Base-by-base conservation (phyloP, 1,139 yeast genomes). In the Geotrichum australiense region DNA sequence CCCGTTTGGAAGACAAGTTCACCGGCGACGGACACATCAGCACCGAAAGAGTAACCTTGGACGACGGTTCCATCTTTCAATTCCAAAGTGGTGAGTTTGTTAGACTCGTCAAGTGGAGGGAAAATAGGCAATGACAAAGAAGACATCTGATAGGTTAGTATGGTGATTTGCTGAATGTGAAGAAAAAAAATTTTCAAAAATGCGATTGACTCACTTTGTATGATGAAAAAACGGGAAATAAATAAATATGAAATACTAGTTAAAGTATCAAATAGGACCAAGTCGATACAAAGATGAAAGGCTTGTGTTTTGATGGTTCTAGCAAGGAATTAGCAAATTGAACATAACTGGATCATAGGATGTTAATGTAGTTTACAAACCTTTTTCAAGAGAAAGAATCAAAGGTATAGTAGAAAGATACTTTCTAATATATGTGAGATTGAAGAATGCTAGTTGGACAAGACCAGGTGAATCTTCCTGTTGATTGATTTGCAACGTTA, bases 1-100 rank as follows among this genome's bases (percentile, higher is more conserved):
- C 98, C 98, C 51, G 99, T 93, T 69, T 91, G 98, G 77, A 93
- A 93, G 51, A 93, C 99, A 60, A 91, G 77, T 70, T 93, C 99
- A 73, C 99, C 99, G 47, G 98, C 94, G 46, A 80, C 78, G 26
- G 91, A 68, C 48, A 72, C 77, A 50, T 81, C 81, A 46, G 98
- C 96, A 71, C 99, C 99, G 56, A 93, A 93, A 19, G 98, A 89
- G 70, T 85, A 91, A 67, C 99, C 99, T 68, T 87, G 94, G 55
- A 89, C 74, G 48, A 81, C 78, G 51, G 80, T 67, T 50, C 97
- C 97, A 65, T 87, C 94, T 57, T 85, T 83, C 57, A 94, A 78
- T 67, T 93, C 96, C 63, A 91, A 76, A 48, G 95, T 80, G 74
- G 87, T 78, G 68, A 87, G 70, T 59, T 80, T 79, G 68, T 84